phyloP scores from a whole-genome alignment of 1,139 yeast species.

The Kurtzmaniella quercitrusa region DNA sequence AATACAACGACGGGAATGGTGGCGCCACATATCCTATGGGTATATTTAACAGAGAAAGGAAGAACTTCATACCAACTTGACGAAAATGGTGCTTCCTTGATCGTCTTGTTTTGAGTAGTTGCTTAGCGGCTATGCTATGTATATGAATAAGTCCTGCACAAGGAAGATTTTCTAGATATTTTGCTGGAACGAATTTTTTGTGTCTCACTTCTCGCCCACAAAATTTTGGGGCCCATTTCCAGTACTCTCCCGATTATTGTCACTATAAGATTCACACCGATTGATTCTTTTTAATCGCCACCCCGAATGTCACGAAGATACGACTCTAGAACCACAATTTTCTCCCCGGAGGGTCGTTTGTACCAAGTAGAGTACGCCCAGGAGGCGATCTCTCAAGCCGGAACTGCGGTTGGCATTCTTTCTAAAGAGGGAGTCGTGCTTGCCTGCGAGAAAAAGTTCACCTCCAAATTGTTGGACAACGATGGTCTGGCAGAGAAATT shows the following conservation, averaged over 20 bases:
- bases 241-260: too few species aligned
- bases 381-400: conserved; percentile 97
- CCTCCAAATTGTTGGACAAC: conserved; percentile 87
- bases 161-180: too few species aligned
- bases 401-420: conserved; percentile 93
- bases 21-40: conserved; percentile 86
- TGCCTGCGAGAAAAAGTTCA: conserved; percentile 94
- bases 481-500: conserved; percentile 92
- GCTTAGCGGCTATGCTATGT: too few species aligned
- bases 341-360: conserved; percentile 97
- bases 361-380: conserved; percentile 96
- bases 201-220: neutral
- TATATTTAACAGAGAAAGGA: conserved; percentile 40
- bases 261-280: too few species aligned
- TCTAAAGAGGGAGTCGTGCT: conserved; percentile 91
- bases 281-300: conserved; percentile 8
- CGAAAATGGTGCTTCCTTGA: too few species aligned
- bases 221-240: too few species aligned
- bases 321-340: conserved; percentile 98
- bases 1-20: conserved; percentile 70
- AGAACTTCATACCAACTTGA: conserved; percentile 25
- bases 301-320: conserved; percentile 46
- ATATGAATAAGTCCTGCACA: too few species aligned
- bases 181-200: too few species aligned
- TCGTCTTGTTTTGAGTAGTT: too few species aligned